Evolutionary conservation across 441 rosid genomes (phyloP), one percentile per base, ranked within the genome.

Genomic region (Adansonia grandidieri): DNA sequence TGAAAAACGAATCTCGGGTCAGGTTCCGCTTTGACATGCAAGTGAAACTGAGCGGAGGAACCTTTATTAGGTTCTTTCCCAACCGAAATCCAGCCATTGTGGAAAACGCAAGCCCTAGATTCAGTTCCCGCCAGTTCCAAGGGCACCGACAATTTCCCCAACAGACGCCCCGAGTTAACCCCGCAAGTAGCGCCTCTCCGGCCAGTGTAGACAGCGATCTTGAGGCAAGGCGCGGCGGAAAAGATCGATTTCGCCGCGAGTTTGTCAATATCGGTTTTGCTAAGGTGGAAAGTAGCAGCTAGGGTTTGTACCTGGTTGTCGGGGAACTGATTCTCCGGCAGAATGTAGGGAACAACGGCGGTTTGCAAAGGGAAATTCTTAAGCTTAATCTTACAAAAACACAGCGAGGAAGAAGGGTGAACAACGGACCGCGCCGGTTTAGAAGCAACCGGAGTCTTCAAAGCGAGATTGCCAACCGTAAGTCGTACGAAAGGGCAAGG

Each of bases 1-100:
- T 95, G 95, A 47, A 95, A 95, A 13, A 95, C 99, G 80, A 92
- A 95, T 67, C 99, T 88, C 6, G 99, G 99, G 80, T 95, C 94
- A 37, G 96, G 98, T 79, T 92, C 97, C 2, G 95, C 87, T 74
- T 84, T 92, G 11, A 95, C 97, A 79, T 77, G 86, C 84, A 91
- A 80, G 80, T 90, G 92, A 56, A 93, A 83, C 84, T 89, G 88
- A 40, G 95, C 90, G 3, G 88, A 80, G 57, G 87, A 60, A 0
- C 74, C 82, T 77, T 91, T 90, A 1, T 71, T 79, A 5, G 84
- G 77, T 67, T 81, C 88, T 84, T 87, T 88, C 0, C 98, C 97
- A 11, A 93, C 82, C 1, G 85, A 70, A 47, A 91, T 84, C 98
- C 98, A 95, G 0, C 98, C 98, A 71, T 83, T 89, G 45, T 88